Percentiles rank a stretch among this genome's conserved stretches.
Evolutionary conservation across 1,284 basidiomycete genomes (phyloP).

Genomic region (Veloboletus limbatus): DNA sequence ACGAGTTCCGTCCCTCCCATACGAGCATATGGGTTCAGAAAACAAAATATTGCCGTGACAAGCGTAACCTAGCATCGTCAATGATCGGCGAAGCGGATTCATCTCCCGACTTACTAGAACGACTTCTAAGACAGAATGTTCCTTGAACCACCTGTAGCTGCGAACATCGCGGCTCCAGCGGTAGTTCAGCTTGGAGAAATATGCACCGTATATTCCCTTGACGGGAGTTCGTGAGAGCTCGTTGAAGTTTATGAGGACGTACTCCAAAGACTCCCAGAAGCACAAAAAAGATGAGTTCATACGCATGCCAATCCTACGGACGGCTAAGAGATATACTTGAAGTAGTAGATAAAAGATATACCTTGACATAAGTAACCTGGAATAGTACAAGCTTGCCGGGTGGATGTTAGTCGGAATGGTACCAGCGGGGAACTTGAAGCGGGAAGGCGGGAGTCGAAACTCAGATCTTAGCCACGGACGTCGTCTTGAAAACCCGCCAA

Average conservation of each 20-base stretch:
- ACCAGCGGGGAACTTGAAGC: too few relatives aligned
- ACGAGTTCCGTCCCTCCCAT: constrained; percentile 97
- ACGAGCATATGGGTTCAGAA: constrained; percentile 87
- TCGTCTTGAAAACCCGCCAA: too few relatives aligned
- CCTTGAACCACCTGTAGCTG: constrained; percentile 75
- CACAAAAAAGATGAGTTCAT: constrained; percentile 81
- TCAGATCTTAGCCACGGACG: too few relatives aligned
- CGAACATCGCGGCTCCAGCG: constrained; percentile 85
- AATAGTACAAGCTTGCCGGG: constrained; percentile 82
- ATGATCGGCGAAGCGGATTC: neutral
- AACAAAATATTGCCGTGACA: constrained; percentile 75
- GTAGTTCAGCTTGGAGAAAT: constrained; percentile 90
- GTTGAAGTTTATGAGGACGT: constrained; percentile 10
- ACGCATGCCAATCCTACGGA: constrained; percentile 83
- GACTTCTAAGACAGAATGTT: constrained; percentile 85
- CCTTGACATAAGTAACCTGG: constrained; percentile 88
- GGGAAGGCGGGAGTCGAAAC: too few relatives aligned
- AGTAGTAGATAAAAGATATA: constrained; percentile 19
- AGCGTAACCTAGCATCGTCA: constrained; percentile 61
- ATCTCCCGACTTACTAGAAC: constrained; percentile 55
- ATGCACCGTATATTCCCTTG: constrained; percentile 90
- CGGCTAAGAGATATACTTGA: constrained; percentile 1
- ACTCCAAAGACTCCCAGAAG: constrained; percentile 86
- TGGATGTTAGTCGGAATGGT: too few relatives aligned
- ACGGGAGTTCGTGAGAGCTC: constrained; percentile 9